These are phyloP conservation scores for Cyberlindnera euphorbiiphila DNA, from an alignment of 805 yeast genomes.

Conservation along the genomic window DNA sequence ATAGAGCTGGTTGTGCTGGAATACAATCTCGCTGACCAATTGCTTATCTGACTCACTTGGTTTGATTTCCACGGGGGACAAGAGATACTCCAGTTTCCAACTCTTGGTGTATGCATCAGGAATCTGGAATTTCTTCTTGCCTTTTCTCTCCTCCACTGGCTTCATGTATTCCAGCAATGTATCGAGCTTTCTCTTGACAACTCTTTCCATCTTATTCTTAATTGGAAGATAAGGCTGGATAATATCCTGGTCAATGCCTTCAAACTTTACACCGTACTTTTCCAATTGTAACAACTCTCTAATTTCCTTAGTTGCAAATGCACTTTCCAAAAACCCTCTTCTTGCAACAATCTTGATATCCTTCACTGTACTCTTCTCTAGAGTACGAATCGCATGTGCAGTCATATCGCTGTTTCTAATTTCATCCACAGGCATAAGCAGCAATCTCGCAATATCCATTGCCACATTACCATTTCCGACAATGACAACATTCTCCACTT, in stretches of 20 bases:
- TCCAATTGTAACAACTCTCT: conserved; percentile 73
- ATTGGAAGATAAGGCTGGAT: conserved; percentile 42
- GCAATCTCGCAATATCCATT: conserved; percentile 78
- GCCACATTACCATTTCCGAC: conserved; percentile 99
- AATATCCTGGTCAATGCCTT: conserved; percentile 41
- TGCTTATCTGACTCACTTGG: conserved; percentile 31
- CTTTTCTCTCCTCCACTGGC: conserved; percentile 29
- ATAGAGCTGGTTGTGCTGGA: conserved; percentile 43
- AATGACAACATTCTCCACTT: conserved; percentile 63
- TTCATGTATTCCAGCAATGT: conserved; percentile 51
- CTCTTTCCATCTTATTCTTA: conserved; percentile 54
- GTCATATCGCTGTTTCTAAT: conserved; percentile 76
- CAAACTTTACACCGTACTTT: conserved; percentile 43
- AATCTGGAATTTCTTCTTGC: conserved; percentile 18
- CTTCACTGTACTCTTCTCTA: conserved; percentile 52
- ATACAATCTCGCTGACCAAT: conserved; percentile 39
- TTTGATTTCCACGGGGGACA: conserved; percentile 54
- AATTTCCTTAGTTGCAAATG: conserved; percentile 89
- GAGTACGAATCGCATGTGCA: conserved; percentile 48
- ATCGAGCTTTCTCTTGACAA: conserved; percentile 57
- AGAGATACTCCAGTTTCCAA: conserved; percentile 72
- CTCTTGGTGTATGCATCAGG: conserved; percentile 15
- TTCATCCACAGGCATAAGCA: conserved; percentile 54
- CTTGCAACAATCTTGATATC: conserved; percentile 76
- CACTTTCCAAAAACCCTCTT: conserved; percentile 79